Conservation (phyloP, 1,284 basidiomycete genomes). For the Sparassis latifolia region DNA sequence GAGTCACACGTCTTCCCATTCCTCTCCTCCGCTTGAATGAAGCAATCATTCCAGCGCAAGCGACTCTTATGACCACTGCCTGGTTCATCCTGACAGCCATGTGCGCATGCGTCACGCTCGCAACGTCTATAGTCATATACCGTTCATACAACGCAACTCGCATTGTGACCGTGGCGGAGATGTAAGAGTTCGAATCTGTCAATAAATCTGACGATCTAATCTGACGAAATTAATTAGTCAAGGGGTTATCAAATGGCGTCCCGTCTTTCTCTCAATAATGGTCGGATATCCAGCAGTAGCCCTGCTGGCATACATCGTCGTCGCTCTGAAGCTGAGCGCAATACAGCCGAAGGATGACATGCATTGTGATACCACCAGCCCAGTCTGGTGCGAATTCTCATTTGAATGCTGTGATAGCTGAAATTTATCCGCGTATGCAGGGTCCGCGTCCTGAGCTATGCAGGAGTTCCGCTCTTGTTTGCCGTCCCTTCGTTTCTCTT, state of each 20-base stretch:
- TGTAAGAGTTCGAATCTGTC: constrained; percentile 12
- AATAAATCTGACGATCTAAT: not conserved
- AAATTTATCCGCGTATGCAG: constrained; percentile 25
- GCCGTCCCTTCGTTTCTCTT: constrained; percentile 43
- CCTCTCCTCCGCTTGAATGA: no score
- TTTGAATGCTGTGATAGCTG: not conserved
- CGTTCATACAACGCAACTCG: constrained; percentile 36
- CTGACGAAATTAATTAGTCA: constrained; percentile 7
- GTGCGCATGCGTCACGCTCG: constrained; percentile 43
- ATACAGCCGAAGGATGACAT: constrained; percentile 42
- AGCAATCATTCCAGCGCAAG: constrained; percentile 34
- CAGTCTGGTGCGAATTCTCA: constrained; percentile 40
- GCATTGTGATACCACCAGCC: constrained; percentile 47
- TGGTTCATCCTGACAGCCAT: constrained; percentile 45
- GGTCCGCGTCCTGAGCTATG: constrained; percentile 55
- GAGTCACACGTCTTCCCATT: constrained; percentile 9
- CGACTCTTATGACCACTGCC: constrained; percentile 37
- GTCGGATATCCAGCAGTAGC: constrained; percentile 42
- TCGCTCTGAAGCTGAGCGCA: constrained; percentile 38
- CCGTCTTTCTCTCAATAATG: constrained; percentile 27
- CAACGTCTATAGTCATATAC: constrained; percentile 39
- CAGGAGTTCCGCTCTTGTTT: constrained; percentile 47
- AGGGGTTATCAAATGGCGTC: constrained; percentile 27
- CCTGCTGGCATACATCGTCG: constrained; percentile 34
- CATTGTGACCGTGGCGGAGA: constrained; percentile 17